Conservation (phyloP, 2,329 filamentous ascomycete species). For the Aspergillus pseudotamarii region DNA sequence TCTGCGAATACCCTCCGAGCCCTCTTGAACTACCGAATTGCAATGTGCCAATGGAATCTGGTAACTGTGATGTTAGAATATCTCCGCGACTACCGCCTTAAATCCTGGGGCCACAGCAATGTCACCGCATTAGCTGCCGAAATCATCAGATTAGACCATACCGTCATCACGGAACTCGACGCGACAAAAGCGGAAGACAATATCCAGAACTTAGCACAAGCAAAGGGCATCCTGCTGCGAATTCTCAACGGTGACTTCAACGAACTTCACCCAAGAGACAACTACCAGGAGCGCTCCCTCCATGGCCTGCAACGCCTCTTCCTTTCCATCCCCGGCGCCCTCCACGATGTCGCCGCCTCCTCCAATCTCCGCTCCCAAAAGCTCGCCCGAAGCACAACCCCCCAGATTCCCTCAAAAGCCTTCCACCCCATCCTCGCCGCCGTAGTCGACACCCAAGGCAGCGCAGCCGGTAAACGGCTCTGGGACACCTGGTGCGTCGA, state of each 20-base stretch:
- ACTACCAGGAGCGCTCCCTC: constrained; percentile 34
- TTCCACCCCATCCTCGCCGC: constrained; percentile 59
- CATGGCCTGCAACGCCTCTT: constrained; percentile 35
- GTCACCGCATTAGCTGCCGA: constrained; percentile 39
- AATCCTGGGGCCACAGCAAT: constrained; percentile 43
- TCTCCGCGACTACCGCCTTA: constrained; percentile 35
- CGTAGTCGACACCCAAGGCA: constrained; percentile 55
- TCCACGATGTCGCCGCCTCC: constrained; percentile 31
- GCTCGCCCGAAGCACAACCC: constrained; percentile 22
- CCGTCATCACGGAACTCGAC: constrained; percentile 15
- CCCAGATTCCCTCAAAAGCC: constrained; percentile 38
- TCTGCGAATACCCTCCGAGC: constrained; percentile 40
- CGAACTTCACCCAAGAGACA: constrained; percentile 19
- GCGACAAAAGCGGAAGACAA: constrained; percentile 13
- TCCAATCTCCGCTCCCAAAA: constrained; percentile 16
- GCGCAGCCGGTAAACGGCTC: constrained; percentile 49
- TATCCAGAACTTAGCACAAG: constrained; percentile 24
- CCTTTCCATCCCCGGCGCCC: constrained; percentile 33
- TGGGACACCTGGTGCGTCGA: constrained; percentile 53
- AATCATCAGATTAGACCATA: constrained; percentile 44
- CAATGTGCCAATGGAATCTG: constrained; percentile 37
- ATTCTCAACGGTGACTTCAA: constrained; percentile 41
- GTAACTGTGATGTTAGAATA: constrained; percentile 36
- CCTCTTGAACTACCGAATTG: constrained; percentile 38
- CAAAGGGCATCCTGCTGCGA: constrained; percentile 36